A percentile compares a stretch with the other conserved stretches of the same genome.
Conservation (phyloP, 768 basidiomycete genomes). For the Paxillus rubicundulus region DNA sequence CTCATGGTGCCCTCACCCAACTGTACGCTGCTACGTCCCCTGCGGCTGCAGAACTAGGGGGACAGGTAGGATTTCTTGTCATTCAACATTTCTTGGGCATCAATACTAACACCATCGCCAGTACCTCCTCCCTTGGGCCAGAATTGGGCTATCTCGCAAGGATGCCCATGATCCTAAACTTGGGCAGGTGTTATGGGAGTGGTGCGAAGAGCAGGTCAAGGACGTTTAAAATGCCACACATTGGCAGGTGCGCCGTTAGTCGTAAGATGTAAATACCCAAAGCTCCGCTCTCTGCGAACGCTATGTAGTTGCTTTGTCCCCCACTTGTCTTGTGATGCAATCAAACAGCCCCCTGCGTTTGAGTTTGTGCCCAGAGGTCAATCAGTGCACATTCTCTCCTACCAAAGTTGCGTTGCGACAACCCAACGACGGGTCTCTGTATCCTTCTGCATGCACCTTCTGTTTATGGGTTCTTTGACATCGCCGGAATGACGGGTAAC, state of each 20-base stretch:
- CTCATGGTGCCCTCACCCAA: constrained; percentile 28
- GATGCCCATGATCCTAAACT: constrained; percentile 21
- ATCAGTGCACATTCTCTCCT: too few relatives aligned
- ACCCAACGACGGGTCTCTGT: too few relatives aligned
- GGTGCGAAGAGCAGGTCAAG: constrained; percentile 35
- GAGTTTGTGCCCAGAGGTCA: too few relatives aligned
- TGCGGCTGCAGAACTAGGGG: constrained; percentile 23
- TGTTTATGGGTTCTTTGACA: too few relatives aligned
- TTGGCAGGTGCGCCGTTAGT: not conserved
- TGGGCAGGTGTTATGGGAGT: constrained; percentile 32
- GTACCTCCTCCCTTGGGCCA: constrained; percentile 37
- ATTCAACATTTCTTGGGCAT: not conserved
- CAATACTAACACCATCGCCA: constrained; percentile 4
- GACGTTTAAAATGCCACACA: constrained; percentile 8
- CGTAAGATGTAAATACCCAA: not conserved
- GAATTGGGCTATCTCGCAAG: constrained; percentile 22
- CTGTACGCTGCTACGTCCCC: constrained; percentile 31
- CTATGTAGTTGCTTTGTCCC: not conserved
- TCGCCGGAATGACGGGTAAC: too few relatives aligned
- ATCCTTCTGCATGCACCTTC: too few relatives aligned
- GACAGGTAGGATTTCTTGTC: constrained; percentile 19
- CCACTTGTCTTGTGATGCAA: too few relatives aligned
- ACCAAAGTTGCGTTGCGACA: too few relatives aligned
- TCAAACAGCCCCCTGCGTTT: too few relatives aligned
- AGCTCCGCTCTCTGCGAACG: not conserved